Conservation (phyloP, 805 yeast genomes). For the Candida hungchunana region DNA sequence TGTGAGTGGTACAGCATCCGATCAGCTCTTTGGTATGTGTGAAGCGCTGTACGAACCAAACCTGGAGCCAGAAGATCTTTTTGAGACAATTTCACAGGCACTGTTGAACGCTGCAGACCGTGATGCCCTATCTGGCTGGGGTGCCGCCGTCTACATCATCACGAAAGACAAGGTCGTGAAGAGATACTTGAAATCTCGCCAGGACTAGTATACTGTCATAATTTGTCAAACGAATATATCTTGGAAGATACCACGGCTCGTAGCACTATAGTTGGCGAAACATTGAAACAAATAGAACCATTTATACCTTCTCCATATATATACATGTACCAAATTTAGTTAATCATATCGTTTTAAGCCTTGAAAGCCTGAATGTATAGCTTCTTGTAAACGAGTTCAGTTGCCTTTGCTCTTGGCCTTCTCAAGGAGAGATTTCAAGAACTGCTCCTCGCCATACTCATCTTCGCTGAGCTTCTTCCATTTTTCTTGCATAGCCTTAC, state of each 20-base stretch:
- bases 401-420: slow-evolving; percentile 33
- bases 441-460: slow-evolving; percentile 70
- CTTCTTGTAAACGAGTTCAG: slow-evolving; percentile 3
- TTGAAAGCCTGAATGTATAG: too few species aligned
- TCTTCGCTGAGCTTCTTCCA: slow-evolving; percentile 70
- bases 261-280: too few species aligned
- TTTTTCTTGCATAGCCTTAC: slow-evolving; percentile 48
- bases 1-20: slow-evolving; percentile 95
- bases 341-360: too few species aligned
- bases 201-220: too few species aligned
- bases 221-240: too few species aligned
- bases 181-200: slow-evolving; percentile 88
- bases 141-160: slow-evolving; percentile 88
- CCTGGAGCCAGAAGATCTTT: slow-evolving; percentile 89
- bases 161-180: slow-evolving; percentile 89
- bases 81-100: slow-evolving; percentile 92
- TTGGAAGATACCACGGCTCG: too few species aligned
- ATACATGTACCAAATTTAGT: too few species aligned
- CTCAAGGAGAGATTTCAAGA: slow-evolving; percentile 61
- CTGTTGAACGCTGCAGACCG: slow-evolving; percentile 71
- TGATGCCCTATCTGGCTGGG: slow-evolving; percentile 91
- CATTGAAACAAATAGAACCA: too few species aligned
- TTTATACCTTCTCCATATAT: too few species aligned
- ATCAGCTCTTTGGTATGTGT: slow-evolving; percentile 97
- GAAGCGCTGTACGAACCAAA: slow-evolving; percentile 93